Evolutionary conservation across 352 stramenopile genomes (phyloP), one percentile per base, ranked within the genome.

Genomic region (Pythium phragmiticola): DNA sequence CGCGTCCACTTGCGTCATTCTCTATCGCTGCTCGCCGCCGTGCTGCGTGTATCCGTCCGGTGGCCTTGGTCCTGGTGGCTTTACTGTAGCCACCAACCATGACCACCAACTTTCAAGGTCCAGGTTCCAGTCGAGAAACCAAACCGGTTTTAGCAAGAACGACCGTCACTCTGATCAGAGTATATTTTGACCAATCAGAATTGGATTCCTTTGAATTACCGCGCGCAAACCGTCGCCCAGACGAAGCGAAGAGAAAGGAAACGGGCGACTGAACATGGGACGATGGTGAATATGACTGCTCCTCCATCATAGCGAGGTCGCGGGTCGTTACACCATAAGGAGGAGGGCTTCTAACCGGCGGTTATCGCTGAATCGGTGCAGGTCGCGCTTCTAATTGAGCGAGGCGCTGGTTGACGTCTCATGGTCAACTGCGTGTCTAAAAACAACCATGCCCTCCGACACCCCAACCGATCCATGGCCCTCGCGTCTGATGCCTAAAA

Each of bases 1-100:
- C 0, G 63, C 57, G 58, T 84, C 77, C 41, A 87, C 49, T 14
- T 16, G 47, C 33, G 60, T 13, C 62, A 69, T 63, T 6, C 12
- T 46, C 5, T 34, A 19, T 46, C 13, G 17, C 6, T 46, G 13
- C 39, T 46, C 39, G 39, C 16, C 39, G 14, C 13, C 11, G 39
- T 45, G 7, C 39, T 45, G 39, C 39, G 11, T 45, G 33, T 11
- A 37, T 45, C 39, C 39, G 39, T 45, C 12, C 7, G 16, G 43
- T 13, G 43, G 26, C n/a, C 17, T 50, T 30, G 30, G 21, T n/a
- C 26, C 3, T 12, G 26, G 19, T 56, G 42, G 50, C 8, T 46
- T 57, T 56, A 33, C 17, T 47, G 53, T 53, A 63, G 63, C 61
- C 61, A 63, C 17, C 23, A 43, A 39, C 34, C 34, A 39, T 39